Conservation (phyloP, 768 basidiomycete species). For the Tulasnella sp. region DNA sequence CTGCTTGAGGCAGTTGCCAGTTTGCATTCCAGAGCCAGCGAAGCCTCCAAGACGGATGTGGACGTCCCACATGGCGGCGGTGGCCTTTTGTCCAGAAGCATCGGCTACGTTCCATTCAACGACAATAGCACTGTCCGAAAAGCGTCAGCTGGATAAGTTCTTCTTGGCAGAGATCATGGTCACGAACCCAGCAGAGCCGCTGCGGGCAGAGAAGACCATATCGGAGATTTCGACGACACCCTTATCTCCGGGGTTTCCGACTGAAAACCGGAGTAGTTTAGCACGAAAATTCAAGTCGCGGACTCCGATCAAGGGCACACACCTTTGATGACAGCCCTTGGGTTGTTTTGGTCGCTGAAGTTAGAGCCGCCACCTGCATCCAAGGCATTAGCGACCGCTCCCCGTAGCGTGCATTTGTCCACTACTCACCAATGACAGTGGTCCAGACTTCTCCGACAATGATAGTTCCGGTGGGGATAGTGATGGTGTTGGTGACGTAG, state of each 20-base stretch:
- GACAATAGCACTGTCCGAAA: conserved; percentile 53
- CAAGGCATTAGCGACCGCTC: background rate
- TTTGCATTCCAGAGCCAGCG: conserved; percentile 33
- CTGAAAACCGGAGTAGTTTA: conserved; percentile 26
- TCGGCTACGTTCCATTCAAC: conserved; percentile 57
- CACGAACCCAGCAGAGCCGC: conserved; percentile 30
- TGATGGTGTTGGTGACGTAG: conserved; percentile 51
- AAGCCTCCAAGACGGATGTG: conserved; percentile 43
- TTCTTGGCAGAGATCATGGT: background rate
- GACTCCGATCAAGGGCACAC: background rate
- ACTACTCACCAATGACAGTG: conserved; percentile 46
- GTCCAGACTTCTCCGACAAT: conserved; percentile 63
- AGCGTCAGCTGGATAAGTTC: background rate
- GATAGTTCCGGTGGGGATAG: conserved; percentile 54
- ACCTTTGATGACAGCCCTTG: conserved; percentile 44
- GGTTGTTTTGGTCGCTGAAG: conserved; percentile 47
- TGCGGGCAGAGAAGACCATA: conserved; percentile 59
- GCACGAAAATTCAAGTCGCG: background rate
- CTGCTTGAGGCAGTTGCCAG: conserved; percentile 39
- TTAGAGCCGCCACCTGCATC: conserved; percentile 38
- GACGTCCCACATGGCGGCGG: conserved; percentile 57
- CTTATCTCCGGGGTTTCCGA: conserved; percentile 46
- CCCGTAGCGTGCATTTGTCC: background rate
- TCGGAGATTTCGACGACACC: conserved; percentile 62
- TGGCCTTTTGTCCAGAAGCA: conserved; percentile 47